Base-by-base conservation (phyloP, 2,329 filamentous ascomycete species). In the Mycosphaerelloides madeirae region DNA sequence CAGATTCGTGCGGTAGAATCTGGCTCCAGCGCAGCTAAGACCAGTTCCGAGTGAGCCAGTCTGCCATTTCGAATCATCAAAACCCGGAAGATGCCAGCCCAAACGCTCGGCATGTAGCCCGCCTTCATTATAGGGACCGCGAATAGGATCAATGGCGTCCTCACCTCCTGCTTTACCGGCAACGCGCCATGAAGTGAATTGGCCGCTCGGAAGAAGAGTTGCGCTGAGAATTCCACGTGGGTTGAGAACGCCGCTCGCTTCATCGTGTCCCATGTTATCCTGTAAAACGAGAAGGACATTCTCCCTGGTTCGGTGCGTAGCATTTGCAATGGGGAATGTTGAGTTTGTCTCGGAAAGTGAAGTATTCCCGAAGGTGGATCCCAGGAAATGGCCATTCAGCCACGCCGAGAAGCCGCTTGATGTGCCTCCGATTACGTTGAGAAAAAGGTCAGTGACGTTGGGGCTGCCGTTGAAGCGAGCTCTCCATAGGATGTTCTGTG, bases 201-300 rank as follows among this genome's bases (percentile, higher is more conserved):
- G 1, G 49, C 29, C 18, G 7, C 52, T 50, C 3, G 68, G 69
- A n/a, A 75, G 32, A 1, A 79, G 70, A 1, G 70, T 75, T 0
- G 75, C 76, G 22, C 74, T 72, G 36, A 68, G 68, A 52, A 80
- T 78, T 3, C 77, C 77, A 33, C 76, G 65, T 7, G 74, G 68
- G 13, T 73, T 25, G 22, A 25, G 22, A 25, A 25, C 22, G 9
- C 22, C 22, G 5, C 6, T 25, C 22, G 22, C 13, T 32, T 32
- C 6, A 38, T 80, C 78, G 55, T 82, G 77, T 8, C 79, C 79
- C 14, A 75, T 78, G 62, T 81, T 73, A 54, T 83, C 76, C 60
- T 79, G 75, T 18, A 81, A 65, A 3, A 81, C 63, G n/a, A 80
- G 69, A 5, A 81, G 65, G 2, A 75, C 60, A 44, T 79, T 78